phyloP scores from a whole-genome alignment of 2,329 filamentous ascomycete species.

The Nemania diffusa region DNA sequence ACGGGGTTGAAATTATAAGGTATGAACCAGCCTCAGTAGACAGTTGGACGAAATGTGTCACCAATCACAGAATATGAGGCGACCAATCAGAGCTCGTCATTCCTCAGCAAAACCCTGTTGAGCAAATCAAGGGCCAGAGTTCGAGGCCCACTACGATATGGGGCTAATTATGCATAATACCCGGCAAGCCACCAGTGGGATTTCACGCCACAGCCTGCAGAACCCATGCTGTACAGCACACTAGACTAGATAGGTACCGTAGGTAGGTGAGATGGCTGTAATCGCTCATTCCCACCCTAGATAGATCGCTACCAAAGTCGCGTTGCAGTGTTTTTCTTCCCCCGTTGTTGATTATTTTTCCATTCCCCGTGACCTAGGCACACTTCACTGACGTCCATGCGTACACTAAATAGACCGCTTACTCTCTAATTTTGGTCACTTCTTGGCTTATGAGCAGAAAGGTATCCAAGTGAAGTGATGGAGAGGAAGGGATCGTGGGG shows the following conservation, averaged over 20 bases:
- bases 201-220: not conserved
- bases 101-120: conserved; percentile 23
- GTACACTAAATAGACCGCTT: not conserved
- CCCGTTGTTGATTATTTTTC: not conserved
- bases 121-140: conserved; percentile 16
- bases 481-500: conserved; percentile 1
- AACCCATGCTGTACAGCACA: conserved; percentile 2
- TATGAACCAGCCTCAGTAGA: conserved; percentile 30
- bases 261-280: not conserved
- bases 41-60: conserved; percentile 30
- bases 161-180: conserved; percentile 31
- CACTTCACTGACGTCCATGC: not conserved
- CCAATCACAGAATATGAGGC: conserved; percentile 40
- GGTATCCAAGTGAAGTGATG: not conserved
- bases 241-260: too few species aligned
- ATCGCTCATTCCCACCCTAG: not conserved
- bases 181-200: conserved; percentile 8
- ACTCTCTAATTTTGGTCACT: not conserved
- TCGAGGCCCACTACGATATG: not conserved
- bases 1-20: conserved; percentile 1
- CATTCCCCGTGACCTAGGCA: not conserved
- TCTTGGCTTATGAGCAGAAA: conserved; percentile 4
- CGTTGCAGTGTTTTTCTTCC: not conserved
- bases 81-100: conserved; percentile 37
- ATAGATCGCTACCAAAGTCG: not conserved